Evolutionary conservation across 1,284 basidiomycete species (phyloP), one percentile per base, ranked within the genome.

Genomic region (Cutaneotrichosporon sp.): DNA sequence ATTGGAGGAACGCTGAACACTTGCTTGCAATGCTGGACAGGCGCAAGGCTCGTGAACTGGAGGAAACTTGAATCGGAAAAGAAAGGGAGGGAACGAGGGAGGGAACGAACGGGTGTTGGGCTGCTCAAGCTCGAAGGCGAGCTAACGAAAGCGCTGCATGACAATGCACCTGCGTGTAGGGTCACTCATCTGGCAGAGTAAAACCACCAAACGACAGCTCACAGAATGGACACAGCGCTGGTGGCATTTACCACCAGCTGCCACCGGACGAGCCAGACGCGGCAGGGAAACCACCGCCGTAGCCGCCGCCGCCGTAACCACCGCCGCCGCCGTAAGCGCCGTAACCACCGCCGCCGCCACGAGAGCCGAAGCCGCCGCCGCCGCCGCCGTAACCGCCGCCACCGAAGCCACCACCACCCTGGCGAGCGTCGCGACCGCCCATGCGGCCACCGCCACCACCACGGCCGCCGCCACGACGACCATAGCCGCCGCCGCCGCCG

Each of bases 361-460:
- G 56, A 34, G 58, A 61, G 18, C 67, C 62, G 49, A 67, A 66
- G 15, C 64, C 64, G 51, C 59, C 51, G 45, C 64, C 57, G 47
- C 60, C 65, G 40, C 67, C 68, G 35, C 58, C 66, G 47, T 67
- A 62, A 18, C 65, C 61, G 17, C 65, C 68, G 36, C 64, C 63
- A 21, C 62, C 63, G 42, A 67, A 58, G 44, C 81, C 79, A 38
- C 80, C 77, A 49, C 79, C 76, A 34, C 79, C 72, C 51, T 76
- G 65, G 47, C 79, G 59, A 47, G 56, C 54, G 56, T 58, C 76
- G 49, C 79, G 75, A 26, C 86, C 79, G 20, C 86, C 80, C 35
- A 86, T 79, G 49, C 85, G 80, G 57, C 83, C 76, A 42, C 80
- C 74, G 52, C 80, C 71, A 35, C 83, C 77, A 38, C 84, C 80